Evolutionary conservation across 2,329 filamentous ascomycete genomes (phyloP).

Genomic region (Macrophomina pseudophaseolina): DNA sequence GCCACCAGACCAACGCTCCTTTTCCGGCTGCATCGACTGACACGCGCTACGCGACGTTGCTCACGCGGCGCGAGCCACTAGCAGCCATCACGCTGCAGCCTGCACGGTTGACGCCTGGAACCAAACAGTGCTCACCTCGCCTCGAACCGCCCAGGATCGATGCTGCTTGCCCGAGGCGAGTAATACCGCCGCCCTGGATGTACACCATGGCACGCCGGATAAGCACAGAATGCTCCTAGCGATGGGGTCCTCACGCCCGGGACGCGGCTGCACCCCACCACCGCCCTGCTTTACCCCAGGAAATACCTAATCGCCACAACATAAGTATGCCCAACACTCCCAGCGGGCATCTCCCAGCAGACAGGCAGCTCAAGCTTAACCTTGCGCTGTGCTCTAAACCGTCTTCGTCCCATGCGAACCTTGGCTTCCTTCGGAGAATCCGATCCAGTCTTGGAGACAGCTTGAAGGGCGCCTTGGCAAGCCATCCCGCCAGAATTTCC

Average conservation of each 20-base stretch:
- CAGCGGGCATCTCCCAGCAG: not conserved
- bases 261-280: not conserved
- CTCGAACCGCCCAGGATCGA: no score
- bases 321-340: not conserved
- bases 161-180: not conserved
- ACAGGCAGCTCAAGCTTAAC: not conserved
- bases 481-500: slow-evolving; percentile 21
- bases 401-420: not conserved
- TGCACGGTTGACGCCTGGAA: not conserved
- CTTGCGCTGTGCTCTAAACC: not conserved
- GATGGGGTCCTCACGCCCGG: not conserved
- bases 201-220: not conserved
- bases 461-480: slow-evolving; percentile 19
- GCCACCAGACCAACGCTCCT: not conserved
- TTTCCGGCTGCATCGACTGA: slow-evolving; percentile 8
- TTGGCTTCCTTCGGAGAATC: slow-evolving; percentile 21
- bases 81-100: not conserved
- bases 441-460: slow-evolving; percentile 7
- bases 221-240: not conserved
- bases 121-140: not conserved
- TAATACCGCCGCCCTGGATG: not conserved
- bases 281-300: not conserved
- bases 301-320: not conserved
- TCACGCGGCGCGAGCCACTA: slow-evolving; percentile 8
- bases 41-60: not conserved